Conservation (phyloP, 148 eudicot genomes). For the Persicaria maculosa region DNA sequence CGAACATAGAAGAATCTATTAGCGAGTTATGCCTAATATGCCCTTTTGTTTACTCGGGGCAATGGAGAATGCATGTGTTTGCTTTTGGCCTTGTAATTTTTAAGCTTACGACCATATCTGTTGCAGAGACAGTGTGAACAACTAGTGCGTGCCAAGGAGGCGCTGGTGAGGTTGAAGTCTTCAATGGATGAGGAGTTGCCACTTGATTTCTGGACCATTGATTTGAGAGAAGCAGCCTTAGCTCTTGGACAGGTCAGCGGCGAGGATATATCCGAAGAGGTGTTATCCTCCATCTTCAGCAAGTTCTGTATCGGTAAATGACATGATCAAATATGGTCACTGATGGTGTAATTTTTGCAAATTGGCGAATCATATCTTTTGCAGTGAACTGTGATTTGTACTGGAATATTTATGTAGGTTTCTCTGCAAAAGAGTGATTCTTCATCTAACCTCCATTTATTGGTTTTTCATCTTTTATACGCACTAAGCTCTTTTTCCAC, state of each 20-base stretch:
- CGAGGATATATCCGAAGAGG: slow-evolving; percentile 85
- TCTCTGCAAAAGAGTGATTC: too few relatives aligned
- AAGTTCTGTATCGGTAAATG: slow-evolving; percentile 81
- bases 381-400: too few relatives aligned
- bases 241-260: slow-evolving; percentile 91
- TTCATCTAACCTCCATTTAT: too few relatives aligned
- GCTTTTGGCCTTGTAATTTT: neutral
- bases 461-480: too few relatives aligned
- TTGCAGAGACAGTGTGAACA: slow-evolving; percentile 92
- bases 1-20: too few relatives aligned
- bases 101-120: neutral
- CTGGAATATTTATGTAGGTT: too few relatives aligned
- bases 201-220: slow-evolving; percentile 87
- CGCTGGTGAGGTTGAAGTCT: slow-evolving; percentile 55
- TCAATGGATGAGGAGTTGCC: slow-evolving; percentile 75
- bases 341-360: neutral
- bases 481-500: too few relatives aligned
- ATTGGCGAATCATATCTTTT: too few relatives aligned
- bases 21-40: too few relatives aligned
- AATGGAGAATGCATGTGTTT: neutral
- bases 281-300: slow-evolving; percentile 69
- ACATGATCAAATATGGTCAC: neutral
- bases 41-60: neutral
- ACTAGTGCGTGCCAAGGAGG: slow-evolving; percentile 80
- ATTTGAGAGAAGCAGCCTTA: slow-evolving; percentile 78